Base-by-base conservation (phyloP, 2,329 filamentous ascomycete genomes). In the Diaporthe vexans region DNA sequence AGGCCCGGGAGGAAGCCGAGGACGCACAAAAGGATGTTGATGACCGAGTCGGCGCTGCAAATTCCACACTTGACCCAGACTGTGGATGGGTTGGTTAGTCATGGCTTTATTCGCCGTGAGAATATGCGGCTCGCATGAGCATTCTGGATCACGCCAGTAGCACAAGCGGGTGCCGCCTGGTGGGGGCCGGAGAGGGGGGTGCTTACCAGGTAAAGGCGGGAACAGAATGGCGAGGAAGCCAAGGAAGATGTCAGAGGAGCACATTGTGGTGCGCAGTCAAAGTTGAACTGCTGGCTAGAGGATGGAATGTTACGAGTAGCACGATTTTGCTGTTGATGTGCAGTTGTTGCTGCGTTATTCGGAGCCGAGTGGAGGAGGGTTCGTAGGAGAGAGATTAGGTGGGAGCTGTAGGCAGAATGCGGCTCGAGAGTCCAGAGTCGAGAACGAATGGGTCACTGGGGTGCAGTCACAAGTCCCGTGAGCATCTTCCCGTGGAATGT, bases 11-110 rank as follows among this genome's bases (percentile, higher is more conserved):
- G 86, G 81, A 89, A 95, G 79, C 93, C 94, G 29, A 96, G 91
- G 71, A 91, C 82, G 84, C 94, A 97, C 80, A 98, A 94, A 61
- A 95, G 93, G 83, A 98, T 92, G 87, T 99, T 99, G 88, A 99
- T 97, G 80, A 98, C 81, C 11, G 94, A 96, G 86, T 98, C 97
- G 73, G 93, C 95, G 76, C 92, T 94, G 88, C 97, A 99, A 85
- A 99, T 88, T 77, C 97, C 97, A 80, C 93, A 88, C 87, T 98
- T 99, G 76, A 99, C 94, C 97, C 97, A 99, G 80, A 99, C 97
- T 95, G 80, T 1, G 71, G 63, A 35, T 59, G 65, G 67, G 76
- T 70, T 57, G 73, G 82, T 85, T 81, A 86, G 83, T 75, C 63
- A 37, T 26, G 1, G 19, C 11, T n/a, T 48, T 54, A 15, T 33